Conservation (phyloP, 2,329 filamentous ascomycete genomes). For the Emydomyces testavorans region DNA sequence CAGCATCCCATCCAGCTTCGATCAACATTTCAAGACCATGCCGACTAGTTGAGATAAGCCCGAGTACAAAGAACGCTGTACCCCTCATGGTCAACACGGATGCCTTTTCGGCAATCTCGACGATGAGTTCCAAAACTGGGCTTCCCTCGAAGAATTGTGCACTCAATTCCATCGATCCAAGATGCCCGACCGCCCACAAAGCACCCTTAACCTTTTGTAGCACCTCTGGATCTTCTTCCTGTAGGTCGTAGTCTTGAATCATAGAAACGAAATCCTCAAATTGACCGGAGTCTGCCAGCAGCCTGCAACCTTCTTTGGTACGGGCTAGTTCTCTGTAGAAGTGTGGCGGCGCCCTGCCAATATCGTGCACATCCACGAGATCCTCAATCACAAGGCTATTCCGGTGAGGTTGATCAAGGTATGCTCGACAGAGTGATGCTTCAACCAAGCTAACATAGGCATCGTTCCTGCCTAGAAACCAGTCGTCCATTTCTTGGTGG, state of each 20-base stretch:
- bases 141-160: conserved; percentile 85
- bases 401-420: conserved; percentile 45
- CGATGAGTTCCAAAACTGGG: conserved; percentile 76
- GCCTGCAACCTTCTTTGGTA: conserved; percentile 79
- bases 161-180: conserved; percentile 94
- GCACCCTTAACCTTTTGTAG: conserved; percentile 93
- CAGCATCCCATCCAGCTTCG: conserved; percentile 86
- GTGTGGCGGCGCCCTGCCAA: conserved; percentile 69
- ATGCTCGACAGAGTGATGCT: conserved; percentile 81
- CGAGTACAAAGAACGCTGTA: conserved; percentile 92
- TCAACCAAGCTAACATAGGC: conserved; percentile 91
- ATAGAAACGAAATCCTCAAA: conserved; percentile 87
- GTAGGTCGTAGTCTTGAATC: conserved; percentile 76
- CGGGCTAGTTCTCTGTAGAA: conserved; percentile 93
- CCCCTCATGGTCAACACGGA: conserved; percentile 87
- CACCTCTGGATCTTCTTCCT: conserved; percentile 71
- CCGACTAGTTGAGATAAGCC: conserved; percentile 78
- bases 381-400: conserved; percentile 43
- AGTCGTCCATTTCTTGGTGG: conserved; percentile 99
- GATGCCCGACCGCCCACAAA: conserved; percentile 94
- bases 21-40: conserved; percentile 86
- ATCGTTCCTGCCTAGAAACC: conserved; percentile 94
- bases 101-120: conserved; percentile 76
- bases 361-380: conserved; percentile 48
- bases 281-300: conserved; percentile 85